Evolutionary conservation across 2,329 filamentous ascomycete genomes (phyloP), one percentile per base, ranked within the genome.

Genomic region (Aaosphaeria pasadenensis): DNA sequence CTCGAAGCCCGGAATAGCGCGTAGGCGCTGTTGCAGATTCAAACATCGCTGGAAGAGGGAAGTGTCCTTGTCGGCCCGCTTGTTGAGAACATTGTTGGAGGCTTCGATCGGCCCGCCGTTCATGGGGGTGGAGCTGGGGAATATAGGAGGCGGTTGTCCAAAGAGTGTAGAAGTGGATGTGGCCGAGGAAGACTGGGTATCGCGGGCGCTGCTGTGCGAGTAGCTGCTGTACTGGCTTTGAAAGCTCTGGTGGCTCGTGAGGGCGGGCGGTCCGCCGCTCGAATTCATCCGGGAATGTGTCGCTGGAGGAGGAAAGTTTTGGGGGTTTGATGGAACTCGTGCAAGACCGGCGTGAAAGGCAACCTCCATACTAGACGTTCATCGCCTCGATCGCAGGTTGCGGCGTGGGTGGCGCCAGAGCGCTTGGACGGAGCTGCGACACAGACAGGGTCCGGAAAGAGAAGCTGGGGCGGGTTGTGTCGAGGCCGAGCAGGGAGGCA

Each of bases 41-140:
- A 95, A 81, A 70, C 94, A 97, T 70, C 95, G 96, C 72, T 97
- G 92, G 72, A 96, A 99, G 28, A 99, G 83, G 7, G 91, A 96
- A 50, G 87, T 82, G 47, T 89, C 89, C 56, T 94, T 91, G 69
- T 96, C 91, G 68, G 91, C 94, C 69, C 89, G 88, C 72, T 92
- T 89, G 74, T 99, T 99, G 78, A 99, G 96, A 70, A 99, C 95
- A 71, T 96, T 96, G 70, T 88, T 82, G 50, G 88, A 90, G 51
- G 91, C 88, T 62, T 89, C 76, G 52, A 91, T 82, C 51, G 82
- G 82, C 41, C 84, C 84, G 50, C 77, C 82, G 53, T 78, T 74
- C 48, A 68, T 59, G 45, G 71, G 70, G 11, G 72, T 71, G 42
- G 68, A 52, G 48, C 58, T 50, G 43, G 59, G 58, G 57, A 58